Evolutionary conservation across 768 basidiomycete genomes (phyloP), one percentile per base, ranked within the genome.

Genomic region (Russula lepida): DNA sequence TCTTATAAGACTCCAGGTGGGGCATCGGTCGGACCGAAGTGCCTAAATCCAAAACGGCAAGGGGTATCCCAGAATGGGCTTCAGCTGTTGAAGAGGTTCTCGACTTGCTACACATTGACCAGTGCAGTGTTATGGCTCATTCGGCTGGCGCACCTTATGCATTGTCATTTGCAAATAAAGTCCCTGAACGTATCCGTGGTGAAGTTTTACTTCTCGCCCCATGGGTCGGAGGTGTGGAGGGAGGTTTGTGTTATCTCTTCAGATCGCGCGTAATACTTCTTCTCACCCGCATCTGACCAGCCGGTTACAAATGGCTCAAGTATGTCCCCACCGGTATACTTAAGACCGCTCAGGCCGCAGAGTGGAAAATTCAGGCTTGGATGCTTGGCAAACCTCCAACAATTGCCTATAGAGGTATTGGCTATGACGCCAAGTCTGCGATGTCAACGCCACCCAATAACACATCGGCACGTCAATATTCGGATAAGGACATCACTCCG

Each of bases 281-380:
- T 67, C 39, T 67, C 44, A 44, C 41, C 43, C 39, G 8, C 28
- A 39, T 44, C 30, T 59, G 46, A 57, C 11, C 64, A 89, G 88
- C 81, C 68, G 87, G 91, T 17, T 98, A 97, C 75, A 94, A 88
- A 69, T 98, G 94, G 93, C 80, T 99, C 55, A 95, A 94, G 73
- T 98, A 94, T 70, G 89, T 99, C 6, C 95, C 95, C 0, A 91
- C 89, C 62, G 85, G 89, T 30, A 83, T 99, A 41, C 78, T 99
- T 64, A 93, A 90, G 76, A 94, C 94, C 0, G 95, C 94, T 0
- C 94, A 95, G 72, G 91, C 93, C 4, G 95, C 95, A 0, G 95
- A 99, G 70, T 98, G 94, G 94, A 92, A 89, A 72, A 78, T 98
- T 48, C 93, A 97, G 69, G 89, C 91, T 0, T 98, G 95, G 91